phyloP scores from a whole-genome alignment of 192 early-diverging fungal species.

The Globomyces pollinis-pini region DNA sequence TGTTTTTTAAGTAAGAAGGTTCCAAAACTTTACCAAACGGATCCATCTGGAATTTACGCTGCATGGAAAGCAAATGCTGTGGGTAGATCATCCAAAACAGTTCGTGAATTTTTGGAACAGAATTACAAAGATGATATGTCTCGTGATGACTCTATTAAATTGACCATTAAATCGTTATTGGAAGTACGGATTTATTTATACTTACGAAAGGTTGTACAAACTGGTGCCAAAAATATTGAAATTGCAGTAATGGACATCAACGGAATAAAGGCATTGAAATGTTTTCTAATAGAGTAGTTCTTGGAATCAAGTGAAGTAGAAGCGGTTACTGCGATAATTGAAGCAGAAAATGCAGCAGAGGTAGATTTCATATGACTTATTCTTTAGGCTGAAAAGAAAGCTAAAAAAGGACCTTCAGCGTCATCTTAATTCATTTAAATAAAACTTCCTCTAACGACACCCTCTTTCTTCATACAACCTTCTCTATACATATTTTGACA shows the following conservation, averaged over 20 bases:
- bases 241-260: slow-evolving; percentile 84
- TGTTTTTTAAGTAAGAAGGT: too few species aligned
- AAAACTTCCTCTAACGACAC: too few species aligned
- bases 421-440: too few species aligned
- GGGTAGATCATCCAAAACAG: slow-evolving; percentile 92
- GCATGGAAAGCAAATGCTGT: slow-evolving; percentile 99
- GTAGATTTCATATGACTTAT: slow-evolving; percentile 12
- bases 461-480: too few species aligned
- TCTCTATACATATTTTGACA: too few species aligned
- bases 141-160: slow-evolving; percentile 76
- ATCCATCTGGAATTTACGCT: slow-evolving; percentile 97
- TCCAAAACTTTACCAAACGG: slow-evolving; percentile 94
- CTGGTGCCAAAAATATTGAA: slow-evolving; percentile 99
- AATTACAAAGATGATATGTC: slow-evolving; percentile 83
- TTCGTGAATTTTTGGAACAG: slow-evolving; percentile 97
- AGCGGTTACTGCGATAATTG: slow-evolving; percentile 63
- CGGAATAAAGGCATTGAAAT: slow-evolving; percentile 40
- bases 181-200: too few species aligned
- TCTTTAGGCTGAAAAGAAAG: slow-evolving; percentile 33
- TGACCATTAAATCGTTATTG: slow-evolving; percentile 83
- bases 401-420: slow-evolving; percentile 23
- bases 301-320: slow-evolving; percentile 71
- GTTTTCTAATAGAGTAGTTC: slow-evolving; percentile 28
- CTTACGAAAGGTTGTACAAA: slow-evolving; percentile 99
- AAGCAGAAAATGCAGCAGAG: slow-evolving; percentile 86